Evolutionary conservation across 441 rosid species (phyloP).

Genomic region (Populus trichocarpa): DNA sequence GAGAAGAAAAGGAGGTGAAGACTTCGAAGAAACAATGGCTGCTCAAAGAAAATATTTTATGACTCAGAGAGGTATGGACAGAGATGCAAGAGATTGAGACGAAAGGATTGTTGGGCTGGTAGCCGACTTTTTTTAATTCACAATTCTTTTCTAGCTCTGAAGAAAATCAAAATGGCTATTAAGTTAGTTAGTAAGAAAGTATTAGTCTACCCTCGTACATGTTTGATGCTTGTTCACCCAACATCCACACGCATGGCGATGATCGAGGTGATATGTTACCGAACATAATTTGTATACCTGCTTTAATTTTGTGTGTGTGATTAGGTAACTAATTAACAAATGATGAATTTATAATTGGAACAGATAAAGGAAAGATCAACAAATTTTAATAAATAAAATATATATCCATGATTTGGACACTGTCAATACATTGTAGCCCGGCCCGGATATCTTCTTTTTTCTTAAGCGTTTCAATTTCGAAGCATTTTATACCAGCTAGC

Average conservation of each 20-base stretch:
- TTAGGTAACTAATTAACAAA: background rate
- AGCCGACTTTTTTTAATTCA: background rate
- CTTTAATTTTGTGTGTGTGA: no score
- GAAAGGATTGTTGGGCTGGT: conserved; percentile 16
- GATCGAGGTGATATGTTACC: background rate
- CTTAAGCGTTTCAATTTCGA: no score
- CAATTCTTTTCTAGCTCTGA: background rate
- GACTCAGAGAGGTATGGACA: conserved; percentile 2
- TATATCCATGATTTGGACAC: no score
- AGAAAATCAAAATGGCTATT: background rate
- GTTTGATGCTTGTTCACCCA: no score
- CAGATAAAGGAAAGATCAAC: background rate
- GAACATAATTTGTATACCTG: background rate
- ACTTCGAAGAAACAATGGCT: conserved; percentile 15
- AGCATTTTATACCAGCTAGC: no score
- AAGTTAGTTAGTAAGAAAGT: background rate
- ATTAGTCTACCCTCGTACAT: background rate
- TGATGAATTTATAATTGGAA: no score
- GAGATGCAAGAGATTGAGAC: conserved; percentile 8
- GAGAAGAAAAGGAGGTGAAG: background rate
- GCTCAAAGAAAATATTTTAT: background rate
- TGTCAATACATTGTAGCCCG: no score
- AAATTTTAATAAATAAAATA: no score
- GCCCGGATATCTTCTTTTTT: no score
- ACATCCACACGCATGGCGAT: no score